Evolutionary conservation across 202 grass and related monocot genomes (phyloP).

Genomic region (Cymbopogon flexuosus): DNA sequence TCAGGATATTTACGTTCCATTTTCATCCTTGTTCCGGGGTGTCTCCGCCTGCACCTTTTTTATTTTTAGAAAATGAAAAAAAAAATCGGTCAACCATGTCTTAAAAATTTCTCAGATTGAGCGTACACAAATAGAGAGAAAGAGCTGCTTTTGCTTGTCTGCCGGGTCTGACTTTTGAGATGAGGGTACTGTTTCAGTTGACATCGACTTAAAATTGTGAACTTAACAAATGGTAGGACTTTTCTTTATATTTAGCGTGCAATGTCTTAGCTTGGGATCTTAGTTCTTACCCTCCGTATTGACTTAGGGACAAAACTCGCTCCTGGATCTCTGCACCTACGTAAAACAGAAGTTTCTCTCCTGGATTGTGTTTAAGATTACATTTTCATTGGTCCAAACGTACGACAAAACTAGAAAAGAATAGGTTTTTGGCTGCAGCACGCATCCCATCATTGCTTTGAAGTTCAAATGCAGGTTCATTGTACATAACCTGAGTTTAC

Average conservation of each 20-base stretch:
- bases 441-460: not conserved
- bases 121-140: no score
- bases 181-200: not conserved
- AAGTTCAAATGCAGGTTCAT: conserved; percentile 8
- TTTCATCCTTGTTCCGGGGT: no score
- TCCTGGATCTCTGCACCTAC: not conserved
- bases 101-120: no score
- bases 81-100: no score
- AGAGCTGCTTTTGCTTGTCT: not conserved
- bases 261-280: not conserved
- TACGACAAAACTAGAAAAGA: not conserved
- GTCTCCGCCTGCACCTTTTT: no score
- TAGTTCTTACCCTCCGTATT: not conserved
- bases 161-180: not conserved
- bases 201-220: not conserved
- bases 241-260: not conserved
- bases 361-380: conserved; percentile 26
- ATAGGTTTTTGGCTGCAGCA: not conserved
- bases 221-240: not conserved
- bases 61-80: no score
- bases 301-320: not conserved
- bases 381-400: not conserved
- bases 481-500: not conserved
- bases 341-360: not conserved
- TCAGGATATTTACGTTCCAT: no score